phyloP scores from a whole-genome alignment of 257 asterid species.

The Primulina tabacum region DNA sequence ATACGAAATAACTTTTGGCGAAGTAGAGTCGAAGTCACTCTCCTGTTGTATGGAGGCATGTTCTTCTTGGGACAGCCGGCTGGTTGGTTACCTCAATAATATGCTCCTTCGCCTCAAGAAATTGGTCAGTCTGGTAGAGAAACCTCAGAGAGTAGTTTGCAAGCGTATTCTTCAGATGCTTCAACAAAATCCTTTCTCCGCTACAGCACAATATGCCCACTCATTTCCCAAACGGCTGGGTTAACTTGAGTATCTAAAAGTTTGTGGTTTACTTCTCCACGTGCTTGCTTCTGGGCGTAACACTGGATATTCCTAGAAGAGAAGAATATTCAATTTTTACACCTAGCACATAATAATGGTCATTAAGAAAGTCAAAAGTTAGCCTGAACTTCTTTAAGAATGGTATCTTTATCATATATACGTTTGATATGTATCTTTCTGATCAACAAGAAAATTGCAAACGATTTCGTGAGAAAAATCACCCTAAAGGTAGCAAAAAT shows the following conservation, averaged over 20 bases:
- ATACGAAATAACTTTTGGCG: constrained; percentile 35
- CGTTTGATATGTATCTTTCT: not conserved
- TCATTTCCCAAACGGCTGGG: constrained; percentile 80
- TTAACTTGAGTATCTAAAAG: constrained; percentile 65
- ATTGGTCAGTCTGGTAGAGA: constrained; percentile 49
- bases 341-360: not conserved
- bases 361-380: too few relatives aligned
- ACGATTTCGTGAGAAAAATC: constrained; percentile 9
- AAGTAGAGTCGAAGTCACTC: constrained; percentile 29
- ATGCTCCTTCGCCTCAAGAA: constrained; percentile 37
- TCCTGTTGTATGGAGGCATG: constrained; percentile 22
- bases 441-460: not conserved
- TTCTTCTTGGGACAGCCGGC: constrained; percentile 32
- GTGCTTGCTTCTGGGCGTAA: constrained; percentile 68
- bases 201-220: constrained; percentile 75
- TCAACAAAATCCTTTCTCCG: constrained; percentile 53
- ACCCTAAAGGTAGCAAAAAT: constrained; percentile 75
- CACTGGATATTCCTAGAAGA: constrained; percentile 37
- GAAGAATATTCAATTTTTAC: not conserved
- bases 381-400: not conserved
- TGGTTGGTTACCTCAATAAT: constrained; percentile 47
- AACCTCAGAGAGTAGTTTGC: constrained; percentile 64
- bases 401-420: not conserved
- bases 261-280: constrained; percentile 53
- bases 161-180: constrained; percentile 59